Base-by-base conservation (phyloP, 1,284 basidiomycete genomes). In the Paramarasmius palmivorus region DNA sequence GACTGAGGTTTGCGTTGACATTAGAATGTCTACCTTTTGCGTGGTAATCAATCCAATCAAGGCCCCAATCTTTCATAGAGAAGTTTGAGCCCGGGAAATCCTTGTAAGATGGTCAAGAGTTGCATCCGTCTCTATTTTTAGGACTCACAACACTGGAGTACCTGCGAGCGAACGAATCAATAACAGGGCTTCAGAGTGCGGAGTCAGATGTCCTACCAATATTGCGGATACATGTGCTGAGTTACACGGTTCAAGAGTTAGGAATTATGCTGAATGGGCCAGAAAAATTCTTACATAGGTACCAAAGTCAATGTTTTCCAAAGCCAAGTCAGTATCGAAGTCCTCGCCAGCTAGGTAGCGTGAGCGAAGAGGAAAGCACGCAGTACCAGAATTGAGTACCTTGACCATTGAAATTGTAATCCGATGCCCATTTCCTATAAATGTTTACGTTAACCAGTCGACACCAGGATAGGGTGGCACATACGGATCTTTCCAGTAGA, bases 351-450 rank as follows among this genome's bases (percentile, higher is more conserved):
- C 81, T 75, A 38, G 51, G n/a, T 12, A 36, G 10, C 17, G 22
- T 20, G 2, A 22, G 32, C 12, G n/a, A 29, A 15, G 12, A 14
- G n/a, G 3, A n/a, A 23, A 26, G 9, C 7, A n/a, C n/a, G 38
- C 22, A 8, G 34, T 20, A 44, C 20, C 8, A 14, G 26, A 19
- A 8, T 32, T 20, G 57, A 57, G n/a, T 29, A 77, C 78, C 76
- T 72, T 78, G 71, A 0, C 81, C 82, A 50, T 83, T 78, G 65
- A 77, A 82, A 57, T 82, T 81, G 62, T 79, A 81, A 58, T 83
- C 81, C 26, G 73, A 76, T 44, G 73, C 67, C 17, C 73, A 71
- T 1, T 65, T 64, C 6, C 73, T 44, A 25, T 37, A 29, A 15
- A 20, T 15, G 36, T 41, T 36, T 6, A 12, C 7, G 17, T 22